Base-by-base conservation (phyloP, 306 rosid species). In the Dryas drummondii region DNA sequence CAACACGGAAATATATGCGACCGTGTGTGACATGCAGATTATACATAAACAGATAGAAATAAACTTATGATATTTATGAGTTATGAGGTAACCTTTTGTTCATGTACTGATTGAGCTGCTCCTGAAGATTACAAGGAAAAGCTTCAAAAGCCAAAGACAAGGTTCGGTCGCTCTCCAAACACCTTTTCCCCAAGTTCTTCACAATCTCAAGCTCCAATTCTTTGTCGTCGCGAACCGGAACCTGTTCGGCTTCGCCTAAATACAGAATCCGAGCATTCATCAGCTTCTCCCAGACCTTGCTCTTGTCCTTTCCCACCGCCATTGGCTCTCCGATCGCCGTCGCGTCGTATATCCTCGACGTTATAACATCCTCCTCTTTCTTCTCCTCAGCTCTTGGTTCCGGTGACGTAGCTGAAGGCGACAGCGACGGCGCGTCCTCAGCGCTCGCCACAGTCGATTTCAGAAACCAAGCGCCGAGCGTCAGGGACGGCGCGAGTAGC, bases 231-330 rank as follows among this genome's bases (percentile, higher is more conserved):
- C 87, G 87, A 73, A 91, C 84, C 14, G 98, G 98, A 73, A 94
- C 98, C 77, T 84, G 96, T 63, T 94, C 98, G 9, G 98, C 96
- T 82, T 94, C 98, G 17, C 98, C 98, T 47, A 94, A 79, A 72
- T 94, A 94, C 47, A 94, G 87, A 41, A 94, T 85, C 70, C 96
- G 80, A 76, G 96, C 87, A 70, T 82, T 90, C 96, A 90, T 88
- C 84, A 94, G 47, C 93, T 94, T 94, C 86, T 94, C 97, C 98
- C 97, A 91, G 52, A 91, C 91, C 74, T 91, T 94, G 73, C 72
- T 65, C 78, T 90, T 91, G 75, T 91, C 97, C 73, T 91, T 94
- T 71, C 98, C 98, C 62, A 90, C 80, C 55, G 98, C 96, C 84
- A 82, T 51, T 40, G 98, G 98, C 79, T 94, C 98, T 66, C 98